Conservation (phyloP, 805 yeast genomes). For the Tetrapisispora taiwanensis region DNA sequence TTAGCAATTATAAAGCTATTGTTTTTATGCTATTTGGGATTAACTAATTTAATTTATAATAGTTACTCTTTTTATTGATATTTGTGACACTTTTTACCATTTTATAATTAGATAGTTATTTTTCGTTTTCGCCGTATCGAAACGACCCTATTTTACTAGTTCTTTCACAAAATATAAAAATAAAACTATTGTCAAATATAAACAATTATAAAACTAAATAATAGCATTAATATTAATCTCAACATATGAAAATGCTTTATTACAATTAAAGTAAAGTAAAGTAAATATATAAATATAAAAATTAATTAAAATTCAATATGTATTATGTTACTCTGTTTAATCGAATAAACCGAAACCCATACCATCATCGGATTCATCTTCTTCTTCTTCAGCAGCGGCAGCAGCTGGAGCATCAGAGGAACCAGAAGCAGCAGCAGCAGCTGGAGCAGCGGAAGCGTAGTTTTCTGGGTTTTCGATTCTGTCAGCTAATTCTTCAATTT, state of each 20-base stretch:
- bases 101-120: no score
- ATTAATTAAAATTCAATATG: not conserved
- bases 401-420: conserved; percentile 60
- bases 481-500: conserved; percentile 98
- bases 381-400: conserved; percentile 66
- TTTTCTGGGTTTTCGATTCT: conserved; percentile 99
- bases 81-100: no score
- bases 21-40: no score
- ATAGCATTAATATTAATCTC: no score
- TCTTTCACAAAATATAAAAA: not conserved
- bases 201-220: no score
- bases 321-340: conserved; percentile 36
- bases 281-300: not conserved
- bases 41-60: no score
- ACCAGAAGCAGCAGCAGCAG: conserved; percentile 64
- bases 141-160: no score
- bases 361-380: conserved; percentile 62
- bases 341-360: conserved; percentile 99
- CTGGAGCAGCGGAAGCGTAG: conserved; percentile 99
- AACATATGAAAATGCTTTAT: not conserved
- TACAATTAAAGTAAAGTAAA: conserved; percentile 1
- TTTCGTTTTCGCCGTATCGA: no score
- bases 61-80: no score
- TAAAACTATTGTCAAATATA: no score
- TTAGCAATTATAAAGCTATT: not conserved